Evolutionary conservation across 768 basidiomycete species (phyloP), one percentile per base, ranked within the genome.

Genomic region (Dacryopinax primogenitus): DNA sequence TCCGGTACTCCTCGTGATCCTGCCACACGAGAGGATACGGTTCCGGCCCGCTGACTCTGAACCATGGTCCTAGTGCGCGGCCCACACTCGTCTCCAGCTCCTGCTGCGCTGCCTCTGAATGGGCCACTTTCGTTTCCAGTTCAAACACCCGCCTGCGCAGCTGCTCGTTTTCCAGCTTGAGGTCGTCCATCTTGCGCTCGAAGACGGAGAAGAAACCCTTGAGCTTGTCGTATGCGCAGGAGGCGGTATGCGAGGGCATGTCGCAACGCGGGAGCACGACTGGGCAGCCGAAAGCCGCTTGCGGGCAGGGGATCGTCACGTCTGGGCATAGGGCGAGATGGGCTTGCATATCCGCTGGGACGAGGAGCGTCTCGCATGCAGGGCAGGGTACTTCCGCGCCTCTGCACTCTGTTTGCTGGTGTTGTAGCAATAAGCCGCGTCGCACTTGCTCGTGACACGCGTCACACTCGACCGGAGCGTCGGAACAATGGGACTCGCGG

Each of bases 61-160:
- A 83, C 85, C 85, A 86, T 0, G 84, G 88, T 0, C 87, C 87
- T 16, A 92, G 73, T 3, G 51, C 51, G 80, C 82, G n/a, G 70
- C 74, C 70, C 80, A 83, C 33, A 84, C 77, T 7, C 51, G 75
- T 74, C 11, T 77, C 76, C 71, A 90, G 76, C 67, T 92, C 88
- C 37, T 77, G 79, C 62, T 78, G 78, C 70, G 84, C 75, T 3
- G 73, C 72, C 33, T 80, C 51, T 23, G 15, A 28, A 23, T 30
- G 51, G 26, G 30, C 78, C 26, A 86, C 71, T 1, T 79, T 74
- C 16, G 78, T 79, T 71, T 90, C 88, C 23, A 89, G 74, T 0
- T 78, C 77, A 13, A 83, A 81, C 9, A 88, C 76, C 33, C 81
- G 80, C 67, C 81, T 78, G 30, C 83, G 81, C 18, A 92, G 78